Conservation (phyloP, 495 filamentous ascomycete genomes). For the Rhypophila decipiens region DNA sequence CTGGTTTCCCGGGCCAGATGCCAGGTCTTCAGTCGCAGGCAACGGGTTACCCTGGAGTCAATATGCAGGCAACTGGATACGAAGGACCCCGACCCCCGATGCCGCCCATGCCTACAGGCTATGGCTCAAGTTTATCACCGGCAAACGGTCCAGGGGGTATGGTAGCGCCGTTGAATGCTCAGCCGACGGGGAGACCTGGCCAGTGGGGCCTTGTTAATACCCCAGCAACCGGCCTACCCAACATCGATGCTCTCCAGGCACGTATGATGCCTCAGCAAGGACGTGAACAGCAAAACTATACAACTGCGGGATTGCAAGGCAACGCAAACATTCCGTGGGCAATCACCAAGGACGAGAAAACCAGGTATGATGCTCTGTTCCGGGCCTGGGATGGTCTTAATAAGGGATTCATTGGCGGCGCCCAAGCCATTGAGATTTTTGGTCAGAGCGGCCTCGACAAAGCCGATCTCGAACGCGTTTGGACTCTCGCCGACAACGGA, state of each 20-base stretch:
- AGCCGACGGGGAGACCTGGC: conserved; percentile 93
- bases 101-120: conserved; percentile 91
- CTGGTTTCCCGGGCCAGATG: conserved; percentile 37
- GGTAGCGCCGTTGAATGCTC: conserved; percentile 66
- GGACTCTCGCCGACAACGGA: conserved; percentile 89
- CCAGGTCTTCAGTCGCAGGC: conserved; percentile 51
- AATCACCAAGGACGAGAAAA: conserved; percentile 98
- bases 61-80: conserved; percentile 54
- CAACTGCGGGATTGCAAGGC: conserved; percentile 79
- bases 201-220: conserved; percentile 98
- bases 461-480: conserved; percentile 82
- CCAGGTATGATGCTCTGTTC: conserved; percentile 92
- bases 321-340: conserved; percentile 98
- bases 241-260: conserved; percentile 86
- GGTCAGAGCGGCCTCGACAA: conserved; percentile 92
- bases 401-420: conserved; percentile 89
- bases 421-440: conserved; percentile 94
- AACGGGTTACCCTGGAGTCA: conserved; percentile 46
- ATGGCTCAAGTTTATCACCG: conserved; percentile 59
- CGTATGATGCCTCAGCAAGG: conserved; percentile 98
- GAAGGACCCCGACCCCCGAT: conserved; percentile 80
- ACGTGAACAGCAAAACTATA: conserved; percentile 78
- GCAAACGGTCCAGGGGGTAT: conserved; percentile 45
- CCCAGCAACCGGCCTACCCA: conserved; percentile 81
- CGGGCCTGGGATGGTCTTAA: conserved; percentile 93